phyloP scores from a whole-genome alignment of 2,329 filamentous ascomycete genomes.

The Byssoonygena ceratinophila region DNA sequence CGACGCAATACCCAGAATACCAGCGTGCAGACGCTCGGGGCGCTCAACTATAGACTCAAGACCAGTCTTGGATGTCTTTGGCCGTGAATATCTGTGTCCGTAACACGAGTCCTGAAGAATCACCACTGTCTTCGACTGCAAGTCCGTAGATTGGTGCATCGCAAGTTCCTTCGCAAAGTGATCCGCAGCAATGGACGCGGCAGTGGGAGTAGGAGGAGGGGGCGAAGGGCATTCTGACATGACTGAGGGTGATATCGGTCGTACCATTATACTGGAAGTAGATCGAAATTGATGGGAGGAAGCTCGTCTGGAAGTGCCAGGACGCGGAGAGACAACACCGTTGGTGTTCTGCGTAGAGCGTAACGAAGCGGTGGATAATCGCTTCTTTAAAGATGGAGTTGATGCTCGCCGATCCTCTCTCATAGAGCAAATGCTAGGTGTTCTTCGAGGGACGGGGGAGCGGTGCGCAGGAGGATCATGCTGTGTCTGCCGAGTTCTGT shows the following conservation, averaged over 20 bases:
- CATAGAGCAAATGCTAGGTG: constrained; percentile 29
- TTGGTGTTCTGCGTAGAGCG: constrained; percentile 21
- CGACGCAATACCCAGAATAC: constrained; percentile 66
- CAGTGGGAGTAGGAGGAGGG: constrained; percentile 32
- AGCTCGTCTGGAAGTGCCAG: constrained; percentile 26
- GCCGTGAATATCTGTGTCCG: constrained; percentile 80
- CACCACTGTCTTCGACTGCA: constrained; percentile 57
- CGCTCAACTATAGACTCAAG: constrained; percentile 81
- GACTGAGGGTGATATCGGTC: constrained; percentile 20
- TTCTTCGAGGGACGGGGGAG: constrained; percentile 22
- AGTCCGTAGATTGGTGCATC: constrained; percentile 43
- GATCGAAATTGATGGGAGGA: constrained; percentile 24
- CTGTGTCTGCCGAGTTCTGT: not conserved
- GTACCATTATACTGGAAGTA: constrained; percentile 23
- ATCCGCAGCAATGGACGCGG: constrained; percentile 51
- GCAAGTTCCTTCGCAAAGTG: constrained; percentile 62
- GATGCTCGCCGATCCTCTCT: constrained; percentile 31
- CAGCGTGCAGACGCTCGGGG: constrained; percentile 79
- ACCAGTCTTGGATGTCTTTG: constrained; percentile 59
- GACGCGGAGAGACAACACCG: constrained; percentile 22
- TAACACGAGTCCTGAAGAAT: constrained; percentile 91
- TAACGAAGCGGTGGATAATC: constrained; percentile 30
- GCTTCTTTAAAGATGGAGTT: constrained; percentile 30
- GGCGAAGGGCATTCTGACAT: constrained; percentile 11
- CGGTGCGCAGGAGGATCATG: constrained; percentile 10